Percentiles rank a stretch among this genome's conserved stretches.
phyloP scores from a whole-genome alignment of 805 yeast genomes.

The Groenewaldozyma tartarivorans region DNA sequence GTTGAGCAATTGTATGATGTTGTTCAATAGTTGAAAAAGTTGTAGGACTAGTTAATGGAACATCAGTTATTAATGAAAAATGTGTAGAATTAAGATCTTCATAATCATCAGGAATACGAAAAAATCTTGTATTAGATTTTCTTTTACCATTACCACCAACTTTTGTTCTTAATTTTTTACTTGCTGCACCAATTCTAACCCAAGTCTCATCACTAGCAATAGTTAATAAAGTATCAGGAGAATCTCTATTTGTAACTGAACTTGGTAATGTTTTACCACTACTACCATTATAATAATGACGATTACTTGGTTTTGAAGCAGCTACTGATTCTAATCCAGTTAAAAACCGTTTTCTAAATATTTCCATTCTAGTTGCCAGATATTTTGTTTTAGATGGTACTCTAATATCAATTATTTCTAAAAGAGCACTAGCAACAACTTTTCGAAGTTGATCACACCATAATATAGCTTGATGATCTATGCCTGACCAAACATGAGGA shows the following conservation, averaged over 20 bases:
- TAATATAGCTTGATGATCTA: conserved; percentile 89
- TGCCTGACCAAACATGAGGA: conserved; percentile 87
- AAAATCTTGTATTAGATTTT: not conserved
- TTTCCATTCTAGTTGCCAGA: conserved; percentile 46
- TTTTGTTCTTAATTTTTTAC: no score
- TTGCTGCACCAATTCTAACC: no score
- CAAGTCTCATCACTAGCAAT: conserved; percentile 8
- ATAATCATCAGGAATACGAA: not conserved
- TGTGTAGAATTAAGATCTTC: conserved; percentile 3
- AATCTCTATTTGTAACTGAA: not conserved
- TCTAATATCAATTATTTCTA: conserved; percentile 47
- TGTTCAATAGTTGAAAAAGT: conserved; percentile 11
- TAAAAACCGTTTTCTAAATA: conserved; percentile 38
- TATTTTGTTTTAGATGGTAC: conserved; percentile 39
- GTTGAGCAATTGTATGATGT: conserved; percentile 1
- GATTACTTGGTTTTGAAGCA: not conserved
- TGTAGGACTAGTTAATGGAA: conserved; percentile 12
- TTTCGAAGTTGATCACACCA: conserved; percentile 89
- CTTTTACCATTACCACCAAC: conserved; percentile 1
- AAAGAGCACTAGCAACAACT: conserved; percentile 47
- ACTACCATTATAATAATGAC: no score
- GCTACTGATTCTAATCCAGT: conserved; percentile 19
- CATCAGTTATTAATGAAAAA: conserved; percentile 20
- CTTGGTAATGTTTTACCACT: conserved; percentile 1
- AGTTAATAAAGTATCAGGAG: conserved; percentile 3